These are phyloP conservation scores for Boletellus deceptivus DNA, from an alignment of 1,284 basidiomycete genomes.

Conservation along the genomic window DNA sequence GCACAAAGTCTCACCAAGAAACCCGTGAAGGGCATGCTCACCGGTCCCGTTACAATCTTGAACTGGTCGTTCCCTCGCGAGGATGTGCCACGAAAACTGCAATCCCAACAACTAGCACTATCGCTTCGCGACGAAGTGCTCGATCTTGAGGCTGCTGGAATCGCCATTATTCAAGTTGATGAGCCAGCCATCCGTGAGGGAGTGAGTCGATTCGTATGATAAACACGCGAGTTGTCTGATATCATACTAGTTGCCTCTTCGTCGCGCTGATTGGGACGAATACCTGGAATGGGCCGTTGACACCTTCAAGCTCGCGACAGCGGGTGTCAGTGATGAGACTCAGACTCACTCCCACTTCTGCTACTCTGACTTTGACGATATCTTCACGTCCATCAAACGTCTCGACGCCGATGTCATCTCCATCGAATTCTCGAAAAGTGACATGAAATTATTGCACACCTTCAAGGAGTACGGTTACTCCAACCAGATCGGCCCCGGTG, in stretches of 20 bases:
- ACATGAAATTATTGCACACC: conserved; percentile 95
- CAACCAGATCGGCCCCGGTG: conserved; percentile 98
- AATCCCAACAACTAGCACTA: conserved; percentile 98
- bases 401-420: conserved; percentile 99
- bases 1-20: conserved; percentile 92
- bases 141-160: conserved; percentile 97
- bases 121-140: conserved; percentile 98
- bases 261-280: conserved; percentile 89
- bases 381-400: conserved; percentile 96
- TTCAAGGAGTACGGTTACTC: conserved; percentile 97
- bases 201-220: conserved; percentile 44
- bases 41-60: conserved; percentile 95
- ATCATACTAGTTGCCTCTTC: conserved; percentile 73
- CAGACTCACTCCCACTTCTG: conserved; percentile 99
- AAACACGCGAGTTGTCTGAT: conserved; percentile 12
- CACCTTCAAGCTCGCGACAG: conserved; percentile 95
- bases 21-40: conserved; percentile 99
- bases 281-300: conserved; percentile 98
- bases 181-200: conserved; percentile 99
- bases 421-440: conserved; percentile 97
- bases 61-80: conserved; percentile 99
- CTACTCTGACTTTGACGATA: conserved; percentile 96
- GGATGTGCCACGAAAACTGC: conserved; percentile 94
- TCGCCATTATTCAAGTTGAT: conserved; percentile 98
- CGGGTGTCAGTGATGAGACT: conserved; percentile 87